A percentile compares a stretch with the other conserved stretches of the same genome.
These are phyloP conservation scores for Dicorynia guianensis DNA, from an alignment of 306 rosid species.

Conservation along the genomic window DNA sequence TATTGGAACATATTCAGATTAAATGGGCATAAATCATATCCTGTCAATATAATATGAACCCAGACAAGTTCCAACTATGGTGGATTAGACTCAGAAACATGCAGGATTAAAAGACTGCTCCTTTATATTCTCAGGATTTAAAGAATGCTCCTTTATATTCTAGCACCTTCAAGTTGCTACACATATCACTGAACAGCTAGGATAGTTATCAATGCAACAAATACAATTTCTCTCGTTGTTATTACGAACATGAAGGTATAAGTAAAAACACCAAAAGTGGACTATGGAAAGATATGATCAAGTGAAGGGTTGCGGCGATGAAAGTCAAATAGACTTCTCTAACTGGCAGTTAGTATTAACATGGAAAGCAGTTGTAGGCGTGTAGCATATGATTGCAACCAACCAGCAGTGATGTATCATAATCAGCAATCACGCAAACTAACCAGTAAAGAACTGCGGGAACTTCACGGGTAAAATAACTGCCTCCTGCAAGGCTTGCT, in stretches of 20 bases:
- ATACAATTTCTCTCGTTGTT: conserved; percentile 4
- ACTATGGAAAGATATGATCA: background rate
- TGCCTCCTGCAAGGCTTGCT: conserved; percentile 97
- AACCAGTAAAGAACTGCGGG: conserved; percentile 96
- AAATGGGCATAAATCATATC: background rate
- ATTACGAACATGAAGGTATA: background rate
- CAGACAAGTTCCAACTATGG: background rate
- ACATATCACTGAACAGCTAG: conserved; percentile 7
- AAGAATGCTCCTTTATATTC: too few species aligned
- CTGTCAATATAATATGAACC: background rate
- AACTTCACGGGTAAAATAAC: conserved; percentile 95
- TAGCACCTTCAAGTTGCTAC: background rate
- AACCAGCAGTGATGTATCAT: background rate
- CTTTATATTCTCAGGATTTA: too few species aligned
- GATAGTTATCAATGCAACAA: background rate
- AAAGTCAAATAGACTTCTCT: background rate
- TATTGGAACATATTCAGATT: background rate
- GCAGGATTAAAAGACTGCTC: too few species aligned
- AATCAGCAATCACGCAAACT: conserved; percentile 2
- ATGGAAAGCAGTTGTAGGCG: background rate
- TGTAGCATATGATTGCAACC: background rate
- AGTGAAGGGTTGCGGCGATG: background rate
- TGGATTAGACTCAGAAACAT: background rate
- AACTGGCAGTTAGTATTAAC: background rate
- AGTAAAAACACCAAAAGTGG: too few species aligned